Percentiles rank a stretch among this genome's conserved stretches.
Conservation (phyloP, 2,329 filamentous ascomycete species). For the Ceratocystis smalleyi region DNA sequence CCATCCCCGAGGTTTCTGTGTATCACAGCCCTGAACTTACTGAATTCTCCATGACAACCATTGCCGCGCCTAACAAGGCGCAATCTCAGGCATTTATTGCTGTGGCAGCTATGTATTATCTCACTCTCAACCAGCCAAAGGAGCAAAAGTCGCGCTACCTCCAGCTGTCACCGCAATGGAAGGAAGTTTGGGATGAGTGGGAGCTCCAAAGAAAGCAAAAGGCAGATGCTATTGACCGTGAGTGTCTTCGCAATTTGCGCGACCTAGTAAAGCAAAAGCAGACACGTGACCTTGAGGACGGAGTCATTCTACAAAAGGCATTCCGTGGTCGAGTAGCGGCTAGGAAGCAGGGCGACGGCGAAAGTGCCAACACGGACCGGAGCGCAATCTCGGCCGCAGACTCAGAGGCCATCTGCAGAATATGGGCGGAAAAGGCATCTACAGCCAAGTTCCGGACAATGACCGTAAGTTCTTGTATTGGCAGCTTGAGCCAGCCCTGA, state of each 20-base stretch:
- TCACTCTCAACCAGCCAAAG: conserved; percentile 61
- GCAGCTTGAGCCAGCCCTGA: no score
- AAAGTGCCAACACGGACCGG: conserved; percentile 32
- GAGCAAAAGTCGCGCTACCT: conserved; percentile 68
- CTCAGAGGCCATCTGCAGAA: conserved; percentile 37
- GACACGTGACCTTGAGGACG: conserved; percentile 55
- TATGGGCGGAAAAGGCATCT: conserved; percentile 44
- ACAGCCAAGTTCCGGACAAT: conserved; percentile 58
- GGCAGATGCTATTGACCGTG: conserved; percentile 54
- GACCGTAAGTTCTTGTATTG: conserved; percentile 36
- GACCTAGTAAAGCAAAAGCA: conserved; percentile 51
- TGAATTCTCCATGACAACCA: conserved; percentile 54
- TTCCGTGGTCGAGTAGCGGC: conserved; percentile 47
- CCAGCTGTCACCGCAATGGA: conserved; percentile 63
- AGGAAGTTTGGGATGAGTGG: conserved; percentile 73
- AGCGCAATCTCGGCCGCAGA: conserved; percentile 26
- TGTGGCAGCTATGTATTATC: conserved; percentile 63
- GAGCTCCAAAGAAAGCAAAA: conserved; percentile 53
- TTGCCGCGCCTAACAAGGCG: conserved; percentile 58
- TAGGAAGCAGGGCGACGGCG: conserved; percentile 31
- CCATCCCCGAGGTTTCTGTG: conserved; percentile 24
- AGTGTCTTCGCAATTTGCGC: conserved; percentile 51
- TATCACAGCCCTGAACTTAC: conserved; percentile 32
- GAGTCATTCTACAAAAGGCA: conserved; percentile 60
- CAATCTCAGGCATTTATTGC: conserved; percentile 83